Evolutionary conservation across 2,329 filamentous ascomycete genomes (phyloP).

Genomic region (Cercospora brassicicola): DNA sequence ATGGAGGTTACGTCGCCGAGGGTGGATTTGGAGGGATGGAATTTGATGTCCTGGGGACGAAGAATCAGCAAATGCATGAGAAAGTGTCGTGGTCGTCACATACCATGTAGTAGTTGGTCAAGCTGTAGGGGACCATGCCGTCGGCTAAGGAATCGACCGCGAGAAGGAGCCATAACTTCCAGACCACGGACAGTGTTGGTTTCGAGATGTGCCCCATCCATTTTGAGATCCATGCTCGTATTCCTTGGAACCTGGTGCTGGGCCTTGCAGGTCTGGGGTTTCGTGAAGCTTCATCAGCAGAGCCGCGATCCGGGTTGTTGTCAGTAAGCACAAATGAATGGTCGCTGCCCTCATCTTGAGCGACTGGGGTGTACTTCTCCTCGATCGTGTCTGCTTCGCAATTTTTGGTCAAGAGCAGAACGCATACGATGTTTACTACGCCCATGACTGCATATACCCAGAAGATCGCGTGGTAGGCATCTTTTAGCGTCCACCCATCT

Average conservation of each 20-base stretch:
- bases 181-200: conserved; percentile 56
- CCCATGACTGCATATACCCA: conserved; percentile 61
- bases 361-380: conserved; percentile 32
- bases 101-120: conserved; percentile 57
- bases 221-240: conserved; percentile 22
- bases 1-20: conserved; percentile 57
- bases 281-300: conserved; percentile 15
- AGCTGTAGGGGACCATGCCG: conserved; percentile 60
- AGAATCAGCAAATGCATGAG: not conserved
- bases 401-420: conserved; percentile 50
- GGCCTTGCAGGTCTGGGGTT: conserved; percentile 5
- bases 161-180: conserved; percentile 67
- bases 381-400: conserved; percentile 49
- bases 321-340: conserved; percentile 21
- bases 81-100: not conserved
- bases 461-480: conserved; percentile 60
- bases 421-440: conserved; percentile 50
- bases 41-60: conserved; percentile 48
- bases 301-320: conserved; percentile 15
- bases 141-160: conserved; percentile 66
- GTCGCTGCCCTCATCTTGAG: conserved; percentile 31
- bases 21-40: conserved; percentile 53
- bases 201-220: conserved; percentile 58
- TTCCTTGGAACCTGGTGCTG: conserved; percentile 11
- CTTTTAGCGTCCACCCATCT: conserved; percentile 52